Percentiles rank a stretch among this genome's conserved stretches.
Evolutionary conservation across 164 flowering plant genomes (phyloP).

Genomic region (Houttuynia cordata): DNA sequence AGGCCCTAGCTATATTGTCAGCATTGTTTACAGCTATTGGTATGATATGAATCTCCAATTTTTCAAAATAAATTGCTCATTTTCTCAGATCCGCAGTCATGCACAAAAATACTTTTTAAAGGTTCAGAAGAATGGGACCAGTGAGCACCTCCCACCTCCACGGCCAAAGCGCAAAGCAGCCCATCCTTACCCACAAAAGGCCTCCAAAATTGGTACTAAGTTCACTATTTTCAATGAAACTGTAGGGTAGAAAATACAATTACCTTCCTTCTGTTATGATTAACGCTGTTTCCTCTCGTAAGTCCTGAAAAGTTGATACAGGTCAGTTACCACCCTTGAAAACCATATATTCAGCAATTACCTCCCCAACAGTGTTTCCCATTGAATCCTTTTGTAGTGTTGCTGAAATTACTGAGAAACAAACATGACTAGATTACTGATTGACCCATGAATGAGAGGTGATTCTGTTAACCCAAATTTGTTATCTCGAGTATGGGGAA

Average conservation of each 20-base stretch:
- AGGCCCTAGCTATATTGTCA: not conserved
- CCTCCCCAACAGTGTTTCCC: too few species aligned
- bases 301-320: too few species aligned
- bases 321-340: too few species aligned
- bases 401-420: too few species aligned
- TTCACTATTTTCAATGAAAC: not conserved
- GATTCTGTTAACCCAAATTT: too few species aligned
- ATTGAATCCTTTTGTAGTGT: too few species aligned
- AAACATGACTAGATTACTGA: too few species aligned
- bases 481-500: too few species aligned
- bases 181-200: conserved; percentile 94
- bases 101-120: conserved; percentile 90
- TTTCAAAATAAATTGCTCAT: not conserved
- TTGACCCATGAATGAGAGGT: too few species aligned
- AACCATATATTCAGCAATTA: too few species aligned
- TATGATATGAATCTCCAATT: not conserved
- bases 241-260: not conserved
- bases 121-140: conserved; percentile 80
- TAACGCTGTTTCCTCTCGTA: too few species aligned
- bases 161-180: conserved; percentile 92
- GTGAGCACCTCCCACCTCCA: conserved; percentile 91
- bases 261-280: too few species aligned
- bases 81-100: conserved; percentile 83
- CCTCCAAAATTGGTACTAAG: conserved; percentile 61
- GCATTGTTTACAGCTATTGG: not conserved